Evolutionary conservation across 148 eudicot genomes (phyloP), one percentile per base, ranked within the genome.

Genomic region (Linanthus parryae): DNA sequence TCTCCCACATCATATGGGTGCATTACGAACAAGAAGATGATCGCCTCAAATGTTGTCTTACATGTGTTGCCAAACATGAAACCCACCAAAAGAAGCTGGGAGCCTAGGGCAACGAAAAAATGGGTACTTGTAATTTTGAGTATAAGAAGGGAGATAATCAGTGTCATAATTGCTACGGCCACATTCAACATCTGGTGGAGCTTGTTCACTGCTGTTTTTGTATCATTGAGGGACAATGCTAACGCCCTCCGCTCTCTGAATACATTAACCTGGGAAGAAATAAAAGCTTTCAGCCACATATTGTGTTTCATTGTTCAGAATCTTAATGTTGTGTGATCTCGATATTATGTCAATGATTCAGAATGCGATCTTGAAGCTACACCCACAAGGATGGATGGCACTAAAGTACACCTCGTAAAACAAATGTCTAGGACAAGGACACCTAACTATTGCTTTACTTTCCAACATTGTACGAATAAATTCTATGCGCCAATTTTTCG

Each of bases 1-100:
- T 88, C 96, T 2, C 94, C 96, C 2, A 88, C 96, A 34, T 88
- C 96, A 18, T 66, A 88, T 0, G 96, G 96, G 39, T 84, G 96
- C 14, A 88, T 62, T 17, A 84, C 88, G 23, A 88, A 88, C 27
- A 88, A 61, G 57, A 88, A 88, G 59, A 88, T 70, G 59, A 88
- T 70, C 52, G 85, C 74, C 41, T 88, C 96, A 26, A 88, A 88
- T 8, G 76, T 57, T 7, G 82, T 84, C 77, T 81, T 88, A 72
- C 83, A 81, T 1, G 88, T 78, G 54, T 88, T 88, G 7, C 92
- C 96, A 26, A 84, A 84, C 24, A 88, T 62, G 45, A 88, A 88
- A 0, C 92, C 85, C 42, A 73, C 92, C 1, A 88, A 64, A 28
- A 88, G 83, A 14, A 88, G 26, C 44, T 88, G 96, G 44, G 96